Evolutionary conservation across 495 filamentous ascomycete genomes (phyloP).

Genomic region (Stereocaulon alpinum): DNA sequence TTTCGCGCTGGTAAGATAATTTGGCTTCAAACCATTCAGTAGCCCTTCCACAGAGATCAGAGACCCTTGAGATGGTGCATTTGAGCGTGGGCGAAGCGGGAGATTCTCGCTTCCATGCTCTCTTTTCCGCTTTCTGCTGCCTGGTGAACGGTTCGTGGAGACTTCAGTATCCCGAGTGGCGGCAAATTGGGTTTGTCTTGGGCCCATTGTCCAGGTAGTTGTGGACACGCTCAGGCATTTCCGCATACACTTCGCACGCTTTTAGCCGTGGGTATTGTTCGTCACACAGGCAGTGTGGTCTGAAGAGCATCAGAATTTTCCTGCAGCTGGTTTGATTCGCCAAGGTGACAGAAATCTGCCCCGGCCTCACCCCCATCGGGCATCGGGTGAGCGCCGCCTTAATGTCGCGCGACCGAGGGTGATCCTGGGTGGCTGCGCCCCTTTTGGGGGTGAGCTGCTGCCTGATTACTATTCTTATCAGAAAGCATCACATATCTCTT

Average conservation of each 20-base stretch:
- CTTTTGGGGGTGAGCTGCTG: too few species aligned
- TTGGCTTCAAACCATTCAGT: not conserved
- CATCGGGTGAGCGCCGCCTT: too few species aligned
- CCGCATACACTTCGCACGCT: too few species aligned
- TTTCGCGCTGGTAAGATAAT: not conserved
- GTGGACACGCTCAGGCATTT: conserved; percentile 43
- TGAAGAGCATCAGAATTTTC: too few species aligned
- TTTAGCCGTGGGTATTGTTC: not conserved
- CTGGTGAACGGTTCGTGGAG: not conserved
- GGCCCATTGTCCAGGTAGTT: conserved; percentile 31
- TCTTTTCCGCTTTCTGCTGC: conserved; percentile 37
- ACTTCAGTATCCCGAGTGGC: not conserved
- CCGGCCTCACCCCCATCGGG: too few species aligned
- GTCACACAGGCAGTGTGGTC: too few species aligned
- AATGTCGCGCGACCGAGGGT: too few species aligned
- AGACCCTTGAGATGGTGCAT: not conserved
- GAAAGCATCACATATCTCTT: too few species aligned
- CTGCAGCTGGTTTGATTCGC: not conserved
- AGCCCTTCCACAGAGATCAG: too few species aligned
- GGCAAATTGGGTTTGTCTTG: conserved; percentile 10
- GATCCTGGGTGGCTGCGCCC: too few species aligned
- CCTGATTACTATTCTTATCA: too few species aligned
- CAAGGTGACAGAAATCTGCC: too few species aligned
- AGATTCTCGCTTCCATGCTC: conserved; percentile 11
- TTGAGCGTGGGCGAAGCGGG: not conserved